Evolutionary conservation across 306 rosid species (phyloP), one percentile per base, ranked within the genome.

Genomic region (Quercus bicolor): DNA sequence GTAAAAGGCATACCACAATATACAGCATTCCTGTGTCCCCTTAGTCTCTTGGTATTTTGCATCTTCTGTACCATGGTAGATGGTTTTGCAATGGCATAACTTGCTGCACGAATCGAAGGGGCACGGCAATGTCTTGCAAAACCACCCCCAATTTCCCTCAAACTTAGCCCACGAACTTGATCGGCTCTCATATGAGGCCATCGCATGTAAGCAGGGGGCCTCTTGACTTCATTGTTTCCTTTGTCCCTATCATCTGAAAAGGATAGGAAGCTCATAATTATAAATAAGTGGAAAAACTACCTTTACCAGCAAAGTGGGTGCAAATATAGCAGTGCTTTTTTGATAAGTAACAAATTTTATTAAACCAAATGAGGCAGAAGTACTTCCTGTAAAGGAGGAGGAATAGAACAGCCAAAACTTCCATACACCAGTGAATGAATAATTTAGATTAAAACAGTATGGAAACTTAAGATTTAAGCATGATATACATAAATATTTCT

Each of bases 141-240:
- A 80, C 99, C 99, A 72, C 99, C 99, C 76, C 99, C 99, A 75
- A 96, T 91, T 89, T 96, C 99, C 85, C 99, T 93, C 84, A 96
- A 91, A 85, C 85, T 66, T 69, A 96, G 84, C 77, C 98, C 99
- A 72, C 87, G 98, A 82, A 96, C 93, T 82, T 93, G 98, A 88
- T 96, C 93, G 70, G 98, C 98, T 89, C 90, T 93, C 87, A 91
- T 87, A 83, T 96, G 99, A 88, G 99, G 99, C 99, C 99, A 96
- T 57, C 96, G 99, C 94, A 96, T 85, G 77, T 91, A 80, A 77
- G 94, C 43, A 75, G 94, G 89, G 61, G 96, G 97, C 10, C 68
- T 78, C 75, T 83, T 89, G 55, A 82, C 84, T 77, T 85, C 85
- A 64, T 83, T 76, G 79, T 68, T 77, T 72, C 76, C 82, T 78